Base-by-base conservation (phyloP, 2,329 filamentous ascomycete species). In the Coniochaeta sp. region DNA sequence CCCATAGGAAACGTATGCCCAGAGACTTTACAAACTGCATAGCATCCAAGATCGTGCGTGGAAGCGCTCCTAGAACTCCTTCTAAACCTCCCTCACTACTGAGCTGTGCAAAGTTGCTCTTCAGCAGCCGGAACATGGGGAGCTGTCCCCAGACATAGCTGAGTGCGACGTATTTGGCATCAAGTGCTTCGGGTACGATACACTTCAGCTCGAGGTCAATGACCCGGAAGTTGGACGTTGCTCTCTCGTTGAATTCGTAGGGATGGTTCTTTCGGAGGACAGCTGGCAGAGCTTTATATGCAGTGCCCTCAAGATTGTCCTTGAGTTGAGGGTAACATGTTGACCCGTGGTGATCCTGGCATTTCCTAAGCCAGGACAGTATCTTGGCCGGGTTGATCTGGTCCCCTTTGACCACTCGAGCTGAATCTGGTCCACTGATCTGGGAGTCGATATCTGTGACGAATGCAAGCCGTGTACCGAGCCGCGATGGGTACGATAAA, bases 81-180 rank as follows among this genome's bases (percentile, higher is more conserved):
- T 3, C 40, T 19, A 44, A 44, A n/a, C 40, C 40, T 19, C 40
- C 40, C 22, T 56, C 58, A 6, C 60, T 56, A 9, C n/a, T 24
- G 50, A 50, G 31, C 11, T 36, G 11, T 16, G 38, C 38, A 19
- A 57, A 16, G 16, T 47, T 60, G 17, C 22, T 31, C 56, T 34
- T 55, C 4, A 22, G 36, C 26, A 58, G 31, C 57, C 36, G 62
- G n/a, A 61, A 26, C 9, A 43, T 24, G 6, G 17, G 12, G n/a
- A 24, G 28, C 19, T 34, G 22, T 12, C 63, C 65, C 65, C 63
- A 66, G 38, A 63, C 61, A 24, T 67, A 61, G 52, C 65, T 67
- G 19, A 67, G 59, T 1, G 63, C 60, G 1, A 58, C 58, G 28
- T 64, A 65, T 6, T 14, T n/a, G 16, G 47, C 9, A 16, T 31